Base-by-base conservation (phyloP, 352 stramenopile genomes). In the Pythium oligandrum region DNA sequence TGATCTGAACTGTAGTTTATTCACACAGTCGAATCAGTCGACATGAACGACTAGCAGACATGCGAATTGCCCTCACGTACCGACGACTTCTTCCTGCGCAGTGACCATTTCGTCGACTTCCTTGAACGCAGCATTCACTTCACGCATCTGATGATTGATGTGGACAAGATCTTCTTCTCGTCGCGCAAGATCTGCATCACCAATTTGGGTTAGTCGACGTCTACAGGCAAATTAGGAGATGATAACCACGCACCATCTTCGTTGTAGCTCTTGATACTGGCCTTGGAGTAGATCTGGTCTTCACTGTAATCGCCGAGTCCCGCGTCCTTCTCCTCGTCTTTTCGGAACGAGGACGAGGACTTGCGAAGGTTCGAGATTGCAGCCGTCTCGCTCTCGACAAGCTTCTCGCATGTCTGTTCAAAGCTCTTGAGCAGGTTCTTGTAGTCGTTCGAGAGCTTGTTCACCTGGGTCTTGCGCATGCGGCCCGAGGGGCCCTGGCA, bases 141-240 rank as follows among this genome's bases (percentile, higher is more conserved):
- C 68, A 4, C 61, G 59, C 44, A 76, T 53, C 42, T 76, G 64
- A 51, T 76, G 68, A 48, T 72, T 73, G 34, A 76, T 76, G 33
- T 73, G 63, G 36, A 76, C 40, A 12, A 76, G 70, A 44, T 76
- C 68, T 42, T 70, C 64, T 63, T 76, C 68, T 33, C 68, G 60
- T 48, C 64, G 56, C 42, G 48, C 57, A 4, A 76, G 48, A 49
- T 76, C 66, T 68, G 32, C 17, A 39, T 38, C 33, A 32, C 9
- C 31, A 59, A 55, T 26, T 26, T 26, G 17, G 17, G 17, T 26
- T 26, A 26, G 17, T 26, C 17, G 17, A 26, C 17, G 17, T 26
- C 17, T 26, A 26, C 17, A 26, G 17, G 17, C 17, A 26, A 26
- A 26, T 26, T 26, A 26, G 17, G 17, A 26, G 17, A 26, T 26